Conservation (phyloP, 768 basidiomycete species). For the Russula lepida region DNA sequence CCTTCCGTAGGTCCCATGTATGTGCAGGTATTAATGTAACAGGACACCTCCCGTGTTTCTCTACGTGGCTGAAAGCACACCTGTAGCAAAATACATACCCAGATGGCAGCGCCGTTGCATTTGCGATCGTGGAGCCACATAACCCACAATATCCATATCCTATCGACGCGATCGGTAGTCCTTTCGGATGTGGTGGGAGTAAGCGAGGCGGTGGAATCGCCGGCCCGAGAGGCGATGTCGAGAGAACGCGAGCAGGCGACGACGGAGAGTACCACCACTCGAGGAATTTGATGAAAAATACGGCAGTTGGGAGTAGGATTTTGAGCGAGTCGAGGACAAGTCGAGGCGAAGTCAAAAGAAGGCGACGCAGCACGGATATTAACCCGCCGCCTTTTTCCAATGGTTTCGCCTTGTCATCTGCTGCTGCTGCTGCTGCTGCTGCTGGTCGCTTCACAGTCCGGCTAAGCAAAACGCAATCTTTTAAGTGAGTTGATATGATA, state of each 20-base stretch:
- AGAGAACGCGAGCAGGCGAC: slow-evolving; percentile 73
- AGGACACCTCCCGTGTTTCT: slow-evolving; percentile 72
- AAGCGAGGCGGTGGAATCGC: slow-evolving; percentile 70
- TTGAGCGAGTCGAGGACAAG: slow-evolving; percentile 70
- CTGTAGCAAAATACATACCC: slow-evolving; percentile 95
- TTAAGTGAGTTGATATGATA: slow-evolving; percentile 3
- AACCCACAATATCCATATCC: slow-evolving; percentile 82
- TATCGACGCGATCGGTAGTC: slow-evolving; percentile 51
- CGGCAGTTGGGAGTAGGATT: slow-evolving; percentile 73
- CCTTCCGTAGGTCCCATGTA: slow-evolving; percentile 81
- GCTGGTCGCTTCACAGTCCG: slow-evolving; percentile 21
- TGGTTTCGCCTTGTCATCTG: slow-evolving; percentile 17
- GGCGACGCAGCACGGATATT: slow-evolving; percentile 36
- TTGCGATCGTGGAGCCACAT: slow-evolving; percentile 62
- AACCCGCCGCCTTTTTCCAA: slow-evolving; percentile 31
- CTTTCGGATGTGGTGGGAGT: slow-evolving; percentile 65
- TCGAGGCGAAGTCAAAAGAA: slow-evolving; percentile 48
- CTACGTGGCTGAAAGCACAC: slow-evolving; percentile 78
- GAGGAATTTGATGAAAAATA: slow-evolving; percentile 93
- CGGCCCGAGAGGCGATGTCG: slow-evolving; percentile 53
- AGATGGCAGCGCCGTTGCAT: slow-evolving; percentile 84
- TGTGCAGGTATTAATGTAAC: slow-evolving; percentile 72
- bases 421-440: slow-evolving; percentile 19
- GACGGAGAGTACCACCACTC: slow-evolving; percentile 99
- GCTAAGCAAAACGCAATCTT: slow-evolving; percentile 10